Percentiles rank a stretch among this genome's conserved stretches.
These are phyloP conservation scores for Rosa multiflora DNA, from an alignment of 306 rosid genomes.

Conservation along the genomic window DNA sequence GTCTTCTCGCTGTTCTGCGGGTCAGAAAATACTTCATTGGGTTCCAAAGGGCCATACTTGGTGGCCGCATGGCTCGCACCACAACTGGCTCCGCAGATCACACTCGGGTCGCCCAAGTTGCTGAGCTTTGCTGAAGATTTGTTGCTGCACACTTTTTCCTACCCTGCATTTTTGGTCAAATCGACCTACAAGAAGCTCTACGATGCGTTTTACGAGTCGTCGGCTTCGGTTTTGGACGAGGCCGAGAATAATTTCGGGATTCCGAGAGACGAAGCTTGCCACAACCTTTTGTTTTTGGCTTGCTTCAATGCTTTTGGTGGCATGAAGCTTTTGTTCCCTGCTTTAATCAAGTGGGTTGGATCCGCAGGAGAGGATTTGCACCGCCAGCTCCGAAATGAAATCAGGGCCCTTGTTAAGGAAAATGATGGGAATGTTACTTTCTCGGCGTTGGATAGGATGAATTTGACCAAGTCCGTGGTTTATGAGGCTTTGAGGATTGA, in stretches of 20 bases:
- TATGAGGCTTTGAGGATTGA: constrained; percentile 64
- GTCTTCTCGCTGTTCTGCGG: constrained; percentile 47
- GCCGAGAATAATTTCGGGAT: constrained; percentile 44
- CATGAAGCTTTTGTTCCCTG: constrained; percentile 49
- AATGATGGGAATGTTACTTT: constrained; percentile 40
- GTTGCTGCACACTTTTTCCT: constrained; percentile 38
- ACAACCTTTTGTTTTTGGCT: constrained; percentile 57
- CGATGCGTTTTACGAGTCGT: constrained; percentile 32
- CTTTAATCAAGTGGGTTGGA: constrained; percentile 61
- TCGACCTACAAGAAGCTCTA: constrained; percentile 46
- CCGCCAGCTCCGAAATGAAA: constrained; percentile 43
- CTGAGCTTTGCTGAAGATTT: constrained; percentile 48
- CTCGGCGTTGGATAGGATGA: constrained; percentile 44
- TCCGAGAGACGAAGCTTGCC: constrained; percentile 59
- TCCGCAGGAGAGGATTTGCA: constrained; percentile 48
- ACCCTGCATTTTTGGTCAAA: constrained; percentile 49
- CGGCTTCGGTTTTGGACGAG: constrained; percentile 38
- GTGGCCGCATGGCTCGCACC: constrained; percentile 42
- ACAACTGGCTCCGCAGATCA: constrained; percentile 54
- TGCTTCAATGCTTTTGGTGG: constrained; percentile 77
- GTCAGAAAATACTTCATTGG: constrained; percentile 8
- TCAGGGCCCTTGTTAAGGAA: constrained; percentile 46
- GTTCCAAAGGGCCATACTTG: constrained; percentile 33
- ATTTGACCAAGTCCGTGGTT: constrained; percentile 58
- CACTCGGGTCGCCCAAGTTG: constrained; percentile 40